A percentile compares a stretch with the other conserved stretches of the same genome.
Conservation (phyloP, 1,139 yeast genomes). For the Suhomyces kunorum region DNA sequence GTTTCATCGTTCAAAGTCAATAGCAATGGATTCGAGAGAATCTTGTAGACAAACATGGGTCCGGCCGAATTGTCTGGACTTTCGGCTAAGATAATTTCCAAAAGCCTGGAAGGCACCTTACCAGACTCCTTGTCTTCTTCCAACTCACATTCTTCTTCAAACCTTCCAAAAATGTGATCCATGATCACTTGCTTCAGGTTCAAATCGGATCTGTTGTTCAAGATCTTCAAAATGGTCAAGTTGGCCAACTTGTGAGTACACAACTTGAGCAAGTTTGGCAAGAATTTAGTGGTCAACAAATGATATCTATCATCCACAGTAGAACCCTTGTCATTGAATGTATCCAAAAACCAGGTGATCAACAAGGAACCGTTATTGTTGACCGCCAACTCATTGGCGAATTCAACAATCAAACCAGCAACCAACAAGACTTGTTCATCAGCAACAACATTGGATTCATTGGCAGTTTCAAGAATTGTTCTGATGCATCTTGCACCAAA, state of each 20-base stretch:
- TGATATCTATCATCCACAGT: constrained; percentile 34
- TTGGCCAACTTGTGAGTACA: constrained; percentile 89
- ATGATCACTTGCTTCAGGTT: constrained; percentile 63
- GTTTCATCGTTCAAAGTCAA: constrained; percentile 38
- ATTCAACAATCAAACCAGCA: constrained; percentile 77
- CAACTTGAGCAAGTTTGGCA: constrained; percentile 62
- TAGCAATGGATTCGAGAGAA: constrained; percentile 63
- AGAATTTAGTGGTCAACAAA: constrained; percentile 49
- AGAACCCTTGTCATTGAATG: constrained; percentile 62
- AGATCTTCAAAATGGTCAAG: constrained; percentile 74
- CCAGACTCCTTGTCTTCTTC: constrained; percentile 18
- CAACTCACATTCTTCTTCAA: constrained; percentile 26
- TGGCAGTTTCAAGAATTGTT: constrained; percentile 79
- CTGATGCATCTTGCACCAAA: constrained; percentile 95
- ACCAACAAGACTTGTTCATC: constrained; percentile 71
- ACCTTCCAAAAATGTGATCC: constrained; percentile 62
- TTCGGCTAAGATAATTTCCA: constrained; percentile 50
- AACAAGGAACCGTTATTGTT: constrained; percentile 87
- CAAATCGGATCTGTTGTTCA: constrained; percentile 68
- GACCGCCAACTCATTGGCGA: constrained; percentile 77
- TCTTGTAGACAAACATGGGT: constrained; percentile 80
- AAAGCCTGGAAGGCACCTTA: constrained; percentile 29
- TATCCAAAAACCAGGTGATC: constrained; percentile 92
- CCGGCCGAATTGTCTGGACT: constrained; percentile 65
- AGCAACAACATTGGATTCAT: constrained; percentile 46